Percentiles rank a stretch among this genome's conserved stretches.
phyloP scores from a whole-genome alignment of 495 filamentous ascomycete species.

The Hypoxylon trugodes region DNA sequence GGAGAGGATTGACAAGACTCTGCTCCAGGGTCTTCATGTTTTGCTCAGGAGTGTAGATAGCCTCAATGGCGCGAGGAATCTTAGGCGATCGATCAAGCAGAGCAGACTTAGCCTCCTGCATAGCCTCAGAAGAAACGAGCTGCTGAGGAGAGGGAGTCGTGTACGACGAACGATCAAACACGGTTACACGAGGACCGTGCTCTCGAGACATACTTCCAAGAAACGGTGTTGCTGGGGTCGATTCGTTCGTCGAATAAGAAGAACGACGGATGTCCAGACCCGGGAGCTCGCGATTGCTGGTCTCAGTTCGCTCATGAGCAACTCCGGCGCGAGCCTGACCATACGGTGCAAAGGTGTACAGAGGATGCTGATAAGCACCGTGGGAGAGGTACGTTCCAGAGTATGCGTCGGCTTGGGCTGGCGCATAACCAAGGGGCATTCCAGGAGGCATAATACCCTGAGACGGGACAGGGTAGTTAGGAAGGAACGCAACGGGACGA shows the following conservation, averaged over 20 bases:
- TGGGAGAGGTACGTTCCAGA: conserved; percentile 36
- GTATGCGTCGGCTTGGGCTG: conserved; percentile 32
- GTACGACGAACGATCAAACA: conserved; percentile 68
- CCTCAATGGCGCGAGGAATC: conserved; percentile 90
- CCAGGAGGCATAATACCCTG: conserved; percentile 35
- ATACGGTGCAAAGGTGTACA: conserved; percentile 57
- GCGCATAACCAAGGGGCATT: conserved; percentile 39
- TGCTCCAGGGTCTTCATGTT: conserved; percentile 86
- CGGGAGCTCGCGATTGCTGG: conserved; percentile 59
- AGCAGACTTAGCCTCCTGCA: conserved; percentile 59
- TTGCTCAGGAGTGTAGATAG: conserved; percentile 76
- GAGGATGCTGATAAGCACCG: conserved; percentile 29
- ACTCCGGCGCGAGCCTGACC: conserved; percentile 54
- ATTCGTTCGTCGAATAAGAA: conserved; percentile 76
- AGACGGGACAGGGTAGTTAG: conserved; percentile 35
- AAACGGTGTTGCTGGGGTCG: conserved; percentile 66
- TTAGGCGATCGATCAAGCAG: conserved; percentile 77
- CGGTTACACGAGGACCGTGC: conserved; percentile 58
- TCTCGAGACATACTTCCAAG: conserved; percentile 65
- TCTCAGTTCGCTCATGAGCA: conserved; percentile 51
- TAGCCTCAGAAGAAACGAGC: conserved; percentile 50
- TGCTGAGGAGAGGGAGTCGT: conserved; percentile 73
- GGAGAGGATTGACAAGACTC: conserved; percentile 86
- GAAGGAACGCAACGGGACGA: conserved; percentile 45
- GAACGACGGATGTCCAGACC: conserved; percentile 68